phyloP scores from a whole-genome alignment of 2,329 filamentous ascomycete genomes.

The Cercospora sp. region DNA sequence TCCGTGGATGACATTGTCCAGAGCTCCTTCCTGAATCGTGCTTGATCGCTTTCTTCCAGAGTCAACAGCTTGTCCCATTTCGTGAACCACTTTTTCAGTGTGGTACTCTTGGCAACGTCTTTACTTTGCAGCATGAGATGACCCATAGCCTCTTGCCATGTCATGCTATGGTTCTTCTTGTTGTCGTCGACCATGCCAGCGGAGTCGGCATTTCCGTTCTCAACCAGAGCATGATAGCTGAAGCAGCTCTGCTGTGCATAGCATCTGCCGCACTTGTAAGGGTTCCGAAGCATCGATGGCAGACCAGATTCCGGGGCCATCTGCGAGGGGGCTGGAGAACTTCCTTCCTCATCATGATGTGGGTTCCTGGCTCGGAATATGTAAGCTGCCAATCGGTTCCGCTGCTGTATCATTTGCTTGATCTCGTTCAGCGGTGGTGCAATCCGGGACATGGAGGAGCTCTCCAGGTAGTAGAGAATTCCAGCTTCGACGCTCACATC shows the following conservation, averaged over 20 bases:
- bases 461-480: conserved; percentile 93
- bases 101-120: conserved; percentile 57
- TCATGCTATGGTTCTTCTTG: conserved; percentile 36
- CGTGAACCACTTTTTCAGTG: conserved; percentile 78
- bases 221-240: conserved; percentile 86
- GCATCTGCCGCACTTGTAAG: conserved; percentile 79
- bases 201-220: conserved; percentile 76
- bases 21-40: conserved; percentile 82
- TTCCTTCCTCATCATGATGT: not conserved
- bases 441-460: conserved; percentile 79
- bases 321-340: conserved; percentile 21
- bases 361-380: conserved; percentile 55
- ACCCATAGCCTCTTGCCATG: conserved; percentile 72
- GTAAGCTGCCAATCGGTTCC: conserved; percentile 84
- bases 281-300: conserved; percentile 80
- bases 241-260: conserved; percentile 92
- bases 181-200: conserved; percentile 73
- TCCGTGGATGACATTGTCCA: conserved; percentile 95
- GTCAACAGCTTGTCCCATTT: conserved; percentile 94
- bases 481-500: conserved; percentile 89
- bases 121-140: conserved; percentile 30
- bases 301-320: conserved; percentile 59
- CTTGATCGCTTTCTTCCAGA: conserved; percentile 87
- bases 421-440: conserved; percentile 84
- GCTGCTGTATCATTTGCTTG: conserved; percentile 93